Conservation (phyloP, 2,329 filamentous ascomycete genomes). For the Exophiala sp. region DNA sequence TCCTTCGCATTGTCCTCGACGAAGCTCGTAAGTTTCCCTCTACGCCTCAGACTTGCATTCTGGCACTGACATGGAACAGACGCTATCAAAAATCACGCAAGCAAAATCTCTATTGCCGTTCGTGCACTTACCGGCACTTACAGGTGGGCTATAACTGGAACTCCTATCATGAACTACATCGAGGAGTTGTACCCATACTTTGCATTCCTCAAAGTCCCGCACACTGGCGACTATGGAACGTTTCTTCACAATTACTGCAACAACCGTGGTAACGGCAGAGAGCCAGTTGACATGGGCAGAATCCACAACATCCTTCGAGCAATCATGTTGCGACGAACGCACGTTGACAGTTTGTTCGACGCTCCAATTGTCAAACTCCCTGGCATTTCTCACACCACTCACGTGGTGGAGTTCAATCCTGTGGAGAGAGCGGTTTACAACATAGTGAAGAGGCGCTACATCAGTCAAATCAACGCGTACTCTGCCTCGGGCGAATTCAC, state of each 20-base stretch:
- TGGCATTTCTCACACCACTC: slow-evolving; percentile 41
- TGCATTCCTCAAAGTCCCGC: slow-evolving; percentile 35
- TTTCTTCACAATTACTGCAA: slow-evolving; percentile 32
- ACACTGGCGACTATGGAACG: slow-evolving; percentile 25
- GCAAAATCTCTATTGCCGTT: slow-evolving; percentile 36
- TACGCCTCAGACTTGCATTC: neutral
- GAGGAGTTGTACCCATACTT: slow-evolving; percentile 42
- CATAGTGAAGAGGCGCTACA: slow-evolving; percentile 46
- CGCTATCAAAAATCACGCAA: slow-evolving; percentile 36
- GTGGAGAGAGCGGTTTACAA: slow-evolving; percentile 54
- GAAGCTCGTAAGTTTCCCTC: slow-evolving; percentile 28
- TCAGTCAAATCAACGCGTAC: slow-evolving; percentile 40
- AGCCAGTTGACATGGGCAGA: slow-evolving; percentile 22
- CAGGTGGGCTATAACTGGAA: slow-evolving; percentile 41
- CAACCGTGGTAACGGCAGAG: slow-evolving; percentile 14
- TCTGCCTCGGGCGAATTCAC: slow-evolving; percentile 23
- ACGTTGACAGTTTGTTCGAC: slow-evolving; percentile 52
- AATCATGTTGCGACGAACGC: slow-evolving; percentile 56
- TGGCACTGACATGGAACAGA: slow-evolving; percentile 28
- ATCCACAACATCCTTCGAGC: slow-evolving; percentile 32
- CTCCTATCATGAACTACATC: slow-evolving; percentile 38
- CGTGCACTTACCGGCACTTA: slow-evolving; percentile 34
- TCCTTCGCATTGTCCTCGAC: slow-evolving; percentile 40
- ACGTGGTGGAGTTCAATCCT: slow-evolving; percentile 48
- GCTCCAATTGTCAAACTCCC: slow-evolving; percentile 55